Evolutionary conservation across 176 grass and related monocot genomes (phyloP).

Genomic region (Aechmea fasciata): DNA sequence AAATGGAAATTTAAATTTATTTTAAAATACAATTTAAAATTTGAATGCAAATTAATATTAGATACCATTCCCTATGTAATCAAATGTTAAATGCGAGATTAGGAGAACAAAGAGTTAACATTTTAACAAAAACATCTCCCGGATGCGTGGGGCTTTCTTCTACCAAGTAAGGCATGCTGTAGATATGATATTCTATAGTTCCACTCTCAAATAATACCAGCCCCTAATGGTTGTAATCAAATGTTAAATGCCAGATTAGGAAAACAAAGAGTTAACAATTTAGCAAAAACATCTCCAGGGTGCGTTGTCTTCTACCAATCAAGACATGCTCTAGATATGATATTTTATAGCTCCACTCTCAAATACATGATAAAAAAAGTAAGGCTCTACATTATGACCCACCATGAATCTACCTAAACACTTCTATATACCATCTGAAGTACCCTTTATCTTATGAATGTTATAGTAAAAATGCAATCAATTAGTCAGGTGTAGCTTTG

Average conservation of each 20-base stretch:
- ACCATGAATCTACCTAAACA: neutral
- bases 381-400: neutral
- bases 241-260: neutral
- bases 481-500: neutral
- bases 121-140: neutral
- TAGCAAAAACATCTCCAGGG: neutral
- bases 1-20: too few species aligned
- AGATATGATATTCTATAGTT: neutral
- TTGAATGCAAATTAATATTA: too few species aligned
- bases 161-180: neutral
- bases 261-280: neutral
- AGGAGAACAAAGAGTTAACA: conserved; percentile 1
- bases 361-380: neutral
- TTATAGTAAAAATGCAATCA: neutral
- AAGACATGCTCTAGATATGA: neutral
- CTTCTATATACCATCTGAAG: neutral
- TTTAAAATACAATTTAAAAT: too few species aligned
- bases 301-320: neutral
- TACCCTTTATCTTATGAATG: neutral
- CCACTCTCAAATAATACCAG: neutral
- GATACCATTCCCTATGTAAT: neutral
- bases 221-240: neutral
- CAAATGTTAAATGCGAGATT: neutral
- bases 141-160: neutral
- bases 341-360: neutral